These are phyloP conservation scores for Heterobasidion parviporum DNA, from an alignment of 1,284 basidiomycete species.

Conservation along the genomic window DNA sequence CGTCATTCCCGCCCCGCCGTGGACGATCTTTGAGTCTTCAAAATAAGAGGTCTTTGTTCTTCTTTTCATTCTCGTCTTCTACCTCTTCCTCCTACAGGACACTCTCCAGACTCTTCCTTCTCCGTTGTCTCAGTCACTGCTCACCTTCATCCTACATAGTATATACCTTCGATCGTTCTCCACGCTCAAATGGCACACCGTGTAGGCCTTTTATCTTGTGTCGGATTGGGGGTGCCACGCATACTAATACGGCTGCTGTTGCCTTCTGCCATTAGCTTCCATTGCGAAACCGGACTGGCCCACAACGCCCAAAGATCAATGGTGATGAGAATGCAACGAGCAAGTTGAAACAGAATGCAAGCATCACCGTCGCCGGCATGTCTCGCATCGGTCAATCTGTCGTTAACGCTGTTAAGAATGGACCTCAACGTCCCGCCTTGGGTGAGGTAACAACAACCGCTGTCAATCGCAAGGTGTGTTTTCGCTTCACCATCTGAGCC, in stretches of 20 bases:
- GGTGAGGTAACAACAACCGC: slow-evolving; percentile 65
- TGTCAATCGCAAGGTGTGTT: slow-evolving; percentile 64
- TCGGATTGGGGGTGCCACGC: slow-evolving; percentile 4
- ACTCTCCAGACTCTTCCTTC: slow-evolving; percentile 2
- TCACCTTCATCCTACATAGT: slow-evolving; percentile 6
- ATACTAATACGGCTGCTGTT: slow-evolving; percentile 6
- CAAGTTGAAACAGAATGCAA: slow-evolving; percentile 51
- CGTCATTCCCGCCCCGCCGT: not conserved
- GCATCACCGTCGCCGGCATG: slow-evolving; percentile 31
- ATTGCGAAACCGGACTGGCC: slow-evolving; percentile 30
- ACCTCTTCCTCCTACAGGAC: slow-evolving; percentile 7
- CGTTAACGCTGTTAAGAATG: slow-evolving; percentile 27
- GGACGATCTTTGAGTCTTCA: not conserved
- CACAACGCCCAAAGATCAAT: slow-evolving; percentile 44
- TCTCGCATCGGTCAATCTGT: slow-evolving; percentile 20
- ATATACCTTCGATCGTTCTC: slow-evolving; percentile 9
- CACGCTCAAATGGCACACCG: slow-evolving; percentile 12
- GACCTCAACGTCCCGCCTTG: slow-evolving; percentile 50
- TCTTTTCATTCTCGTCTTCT: slow-evolving; percentile 9
- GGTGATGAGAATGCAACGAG: slow-evolving; percentile 67
- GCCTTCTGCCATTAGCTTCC: slow-evolving; percentile 19
- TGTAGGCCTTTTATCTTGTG: slow-evolving; percentile 5
- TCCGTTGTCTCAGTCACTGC: slow-evolving; percentile 3
- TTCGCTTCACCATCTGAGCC: not conserved
- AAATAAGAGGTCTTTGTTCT: not conserved